These are phyloP conservation scores for Clathrospora elynae DNA, from an alignment of 2,329 filamentous ascomycete species.

Conservation along the genomic window DNA sequence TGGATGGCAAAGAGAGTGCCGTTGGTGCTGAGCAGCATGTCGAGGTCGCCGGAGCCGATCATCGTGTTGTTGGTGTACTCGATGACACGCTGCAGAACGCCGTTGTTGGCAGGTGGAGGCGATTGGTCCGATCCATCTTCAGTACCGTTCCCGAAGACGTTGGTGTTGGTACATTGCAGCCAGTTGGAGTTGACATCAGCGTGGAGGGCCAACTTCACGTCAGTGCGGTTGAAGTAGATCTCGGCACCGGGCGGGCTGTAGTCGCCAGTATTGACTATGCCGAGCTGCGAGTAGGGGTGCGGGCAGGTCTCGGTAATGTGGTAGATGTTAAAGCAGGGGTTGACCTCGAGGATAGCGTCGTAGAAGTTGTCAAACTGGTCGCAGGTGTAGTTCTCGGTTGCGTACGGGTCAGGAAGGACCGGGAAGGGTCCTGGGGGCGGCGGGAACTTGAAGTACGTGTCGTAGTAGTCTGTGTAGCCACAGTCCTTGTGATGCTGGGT, in stretches of 20 bases:
- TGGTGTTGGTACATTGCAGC: constrained; percentile 49
- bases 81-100: constrained; percentile 56
- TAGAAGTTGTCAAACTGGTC: constrained; percentile 51
- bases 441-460: constrained; percentile 50
- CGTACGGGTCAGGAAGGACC: constrained; percentile 30
- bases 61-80: constrained; percentile 59
- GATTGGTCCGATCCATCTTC: constrained; percentile 41
- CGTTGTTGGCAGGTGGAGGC: constrained; percentile 47
- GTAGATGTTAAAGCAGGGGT: constrained; percentile 60
- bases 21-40: constrained; percentile 57
- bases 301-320: constrained; percentile 56
- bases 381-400: constrained; percentile 38
- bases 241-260: constrained; percentile 49
- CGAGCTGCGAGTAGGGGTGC: constrained; percentile 45
- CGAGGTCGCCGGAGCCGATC: constrained; percentile 56
- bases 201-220: constrained; percentile 58
- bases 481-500: constrained; percentile 38
- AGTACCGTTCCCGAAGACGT: constrained; percentile 50
- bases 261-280: constrained; percentile 47
- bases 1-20: constrained; percentile 59
- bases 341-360: constrained; percentile 49
- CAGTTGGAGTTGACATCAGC: constrained; percentile 52
- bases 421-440: constrained; percentile 44
- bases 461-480: constrained; percentile 30
- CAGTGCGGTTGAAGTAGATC: constrained; percentile 59